Base-by-base conservation (phyloP, 75 land plant species). In the Sequoiadendron giganteum region DNA sequence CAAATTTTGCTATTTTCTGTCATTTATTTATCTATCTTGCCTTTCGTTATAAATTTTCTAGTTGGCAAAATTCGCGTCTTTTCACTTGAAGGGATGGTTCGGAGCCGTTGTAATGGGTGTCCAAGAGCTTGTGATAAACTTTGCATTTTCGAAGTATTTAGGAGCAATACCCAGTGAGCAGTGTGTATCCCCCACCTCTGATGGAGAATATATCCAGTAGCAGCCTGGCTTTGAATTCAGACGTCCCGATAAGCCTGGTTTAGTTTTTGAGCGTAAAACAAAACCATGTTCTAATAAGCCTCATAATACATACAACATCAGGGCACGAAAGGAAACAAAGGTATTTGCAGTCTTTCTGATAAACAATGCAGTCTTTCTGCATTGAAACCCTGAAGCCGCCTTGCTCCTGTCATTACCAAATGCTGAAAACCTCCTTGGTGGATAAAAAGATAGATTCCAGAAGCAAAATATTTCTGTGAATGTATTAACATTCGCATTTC, bases 331-430 rank as follows among this genome's bases (percentile, higher is more conserved):
- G 36, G 76, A 73, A 73, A 30, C 76, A 30, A 28, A 21, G 84
- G 52, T 4, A n/a, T 25, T 45, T 82, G 84, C 15, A 82, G 84
- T n/a, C 52, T n/a, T 82, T 82, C 30, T 82, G 54, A 82, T 82
- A 21, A 43, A 39, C 82, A 79, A 40, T 28, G 2, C 28, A 82
- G 2, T 34, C 77, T 75, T 16, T 11, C 38, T 32, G 52, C 49
- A 10, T 4, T 82, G 84, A 42, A 43, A 81, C 48, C 21, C 48
- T 39, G 16, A n/a, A 28, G 84, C 16, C n/a, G 11, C 84, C 13
- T 45, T 82, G 47, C 15, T 82, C 5, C 47, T 82, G 3, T 28
- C 30, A 43, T 45, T 8, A 11, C 43, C 32, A 82, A 28, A 82
- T 43, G 21, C 42, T 28, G 3, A 47, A 82, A 82, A 54, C 32